Conservation (phyloP, 768 basidiomycete genomes). For the Kwoniella dendrophila region DNA sequence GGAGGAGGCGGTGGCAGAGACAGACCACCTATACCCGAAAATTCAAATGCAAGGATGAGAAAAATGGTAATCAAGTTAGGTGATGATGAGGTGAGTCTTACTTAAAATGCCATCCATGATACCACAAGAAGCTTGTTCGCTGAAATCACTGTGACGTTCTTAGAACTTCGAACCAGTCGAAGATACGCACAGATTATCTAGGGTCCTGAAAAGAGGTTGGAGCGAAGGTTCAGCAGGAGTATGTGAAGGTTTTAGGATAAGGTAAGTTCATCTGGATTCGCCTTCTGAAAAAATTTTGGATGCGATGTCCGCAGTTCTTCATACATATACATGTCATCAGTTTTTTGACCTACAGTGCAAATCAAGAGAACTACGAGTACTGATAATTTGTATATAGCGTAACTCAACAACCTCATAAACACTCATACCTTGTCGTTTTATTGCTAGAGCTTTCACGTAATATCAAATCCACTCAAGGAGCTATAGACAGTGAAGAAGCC, state of each 20-base stretch:
- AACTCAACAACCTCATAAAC: slow-evolving; percentile 92
- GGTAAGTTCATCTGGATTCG: slow-evolving; percentile 33
- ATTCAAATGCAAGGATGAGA: slow-evolving; percentile 42
- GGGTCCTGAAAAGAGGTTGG: slow-evolving; percentile 49
- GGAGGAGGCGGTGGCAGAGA: slow-evolving; percentile 23
- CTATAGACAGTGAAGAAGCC: slow-evolving; percentile 58
- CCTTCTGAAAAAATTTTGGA: too few relatives aligned
- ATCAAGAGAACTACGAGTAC: too few relatives aligned
- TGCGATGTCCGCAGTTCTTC: too few relatives aligned
- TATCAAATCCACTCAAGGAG: neutral
- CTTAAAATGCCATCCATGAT: too few relatives aligned
- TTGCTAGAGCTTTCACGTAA: slow-evolving; percentile 63
- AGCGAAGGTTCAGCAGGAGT: slow-evolving; percentile 48
- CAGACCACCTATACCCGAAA: slow-evolving; percentile 34
- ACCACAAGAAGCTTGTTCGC: neutral
- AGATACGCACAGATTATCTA: slow-evolving; percentile 53
- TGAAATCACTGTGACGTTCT: neutral
- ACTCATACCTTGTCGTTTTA: slow-evolving; percentile 81
- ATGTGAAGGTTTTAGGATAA: slow-evolving; percentile 55
- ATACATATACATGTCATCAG: too few relatives aligned
- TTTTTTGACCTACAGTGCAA: too few relatives aligned
- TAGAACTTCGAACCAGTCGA: slow-evolving; percentile 56
- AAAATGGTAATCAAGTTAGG: slow-evolving; percentile 54
- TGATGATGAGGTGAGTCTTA: slow-evolving; percentile 46
- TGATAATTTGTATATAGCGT: slow-evolving; percentile 37